These are phyloP conservation scores for Cladosporium velox DNA, from an alignment of 2,329 filamentous ascomycete genomes.

Conservation along the genomic window DNA sequence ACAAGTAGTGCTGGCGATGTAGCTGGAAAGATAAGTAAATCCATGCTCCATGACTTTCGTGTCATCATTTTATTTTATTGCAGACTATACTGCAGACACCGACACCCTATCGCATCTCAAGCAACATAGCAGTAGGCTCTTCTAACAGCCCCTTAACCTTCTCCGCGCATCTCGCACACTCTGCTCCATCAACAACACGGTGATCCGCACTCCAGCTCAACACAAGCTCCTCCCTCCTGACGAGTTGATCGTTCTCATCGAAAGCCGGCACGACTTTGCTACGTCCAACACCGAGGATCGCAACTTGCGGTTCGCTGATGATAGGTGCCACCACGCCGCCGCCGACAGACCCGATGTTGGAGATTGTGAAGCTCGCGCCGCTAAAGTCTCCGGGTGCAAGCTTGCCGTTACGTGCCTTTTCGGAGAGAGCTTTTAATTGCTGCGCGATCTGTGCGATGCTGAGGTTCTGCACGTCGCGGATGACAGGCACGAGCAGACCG, in stretches of 20 bases:
- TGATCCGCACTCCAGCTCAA: constrained; percentile 98
- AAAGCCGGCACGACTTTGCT: constrained; percentile 82
- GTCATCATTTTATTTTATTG: constrained; percentile 4
- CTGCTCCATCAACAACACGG: constrained; percentile 89
- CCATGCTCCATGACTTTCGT: neutral
- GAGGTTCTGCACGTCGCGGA: constrained; percentile 76
- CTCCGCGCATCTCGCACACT: constrained; percentile 87
- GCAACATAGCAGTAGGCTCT: constrained; percentile 81
- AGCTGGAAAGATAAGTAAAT: neutral
- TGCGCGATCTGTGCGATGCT: constrained; percentile 77
- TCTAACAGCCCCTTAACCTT: constrained; percentile 77
- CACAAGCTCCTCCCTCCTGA: constrained; percentile 78
- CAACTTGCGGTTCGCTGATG: constrained; percentile 86
- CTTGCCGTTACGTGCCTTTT: constrained; percentile 71
- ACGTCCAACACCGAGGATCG: constrained; percentile 85
- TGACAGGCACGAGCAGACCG: constrained; percentile 87
- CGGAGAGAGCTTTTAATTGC: constrained; percentile 73
- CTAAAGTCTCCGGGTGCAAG: constrained; percentile 73
- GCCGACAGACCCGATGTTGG: constrained; percentile 94
- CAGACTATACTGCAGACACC: neutral
- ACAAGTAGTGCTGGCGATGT: neutral
- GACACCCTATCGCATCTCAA: constrained; percentile 65
- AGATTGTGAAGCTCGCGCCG: constrained; percentile 91
- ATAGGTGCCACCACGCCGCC: constrained; percentile 90
- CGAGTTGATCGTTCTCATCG: constrained; percentile 55